A percentile compares a stretch with the other conserved stretches of the same genome.
phyloP scores from a whole-genome alignment of 139 green algal genomes.

The Trebouxia sp. region DNA sequence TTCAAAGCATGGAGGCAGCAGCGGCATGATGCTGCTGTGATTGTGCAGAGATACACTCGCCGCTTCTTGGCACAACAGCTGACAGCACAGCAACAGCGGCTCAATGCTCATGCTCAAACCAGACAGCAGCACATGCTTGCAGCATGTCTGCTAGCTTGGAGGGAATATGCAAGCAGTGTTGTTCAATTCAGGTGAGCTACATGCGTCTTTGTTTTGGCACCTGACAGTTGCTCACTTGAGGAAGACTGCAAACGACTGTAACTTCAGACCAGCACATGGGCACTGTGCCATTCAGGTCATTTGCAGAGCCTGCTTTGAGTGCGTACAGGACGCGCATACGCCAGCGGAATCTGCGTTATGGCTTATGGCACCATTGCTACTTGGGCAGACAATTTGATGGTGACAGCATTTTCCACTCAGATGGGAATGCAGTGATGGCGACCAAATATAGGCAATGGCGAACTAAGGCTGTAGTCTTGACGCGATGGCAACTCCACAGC shows the following conservation, averaged over 20 bases:
- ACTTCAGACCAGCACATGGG: too few relatives aligned
- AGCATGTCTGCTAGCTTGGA: background rate
- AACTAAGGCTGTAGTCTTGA: background rate
- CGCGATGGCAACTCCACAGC: slow-evolving; percentile 12
- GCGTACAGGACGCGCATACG: background rate
- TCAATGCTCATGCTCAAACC: background rate
- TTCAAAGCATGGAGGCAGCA: slow-evolving; percentile 5
- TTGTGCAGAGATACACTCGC: background rate
- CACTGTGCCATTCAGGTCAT: too few relatives aligned
- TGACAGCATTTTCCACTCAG: background rate
- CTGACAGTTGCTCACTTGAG: background rate
- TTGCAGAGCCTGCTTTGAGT: too few relatives aligned
- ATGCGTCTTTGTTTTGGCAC: too few relatives aligned
- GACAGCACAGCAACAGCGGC: background rate
- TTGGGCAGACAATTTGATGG: slow-evolving; percentile 11
- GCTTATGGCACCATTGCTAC: slow-evolving; percentile 3
- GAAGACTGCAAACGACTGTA: too few relatives aligned
- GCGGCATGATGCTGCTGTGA: background rate
- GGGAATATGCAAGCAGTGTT: background rate
- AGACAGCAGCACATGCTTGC: background rate
- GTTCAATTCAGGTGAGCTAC: background rate
- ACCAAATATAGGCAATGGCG: slow-evolving; percentile 15
- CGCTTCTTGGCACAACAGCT: background rate
- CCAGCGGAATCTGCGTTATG: background rate
- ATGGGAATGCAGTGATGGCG: slow-evolving; percentile 14